A percentile compares a stretch with the other conserved stretches of the same genome.
These are phyloP conservation scores for Sphaerostilbella broomeana DNA, from an alignment of 2,329 filamentous ascomycete genomes.

Conservation along the genomic window DNA sequence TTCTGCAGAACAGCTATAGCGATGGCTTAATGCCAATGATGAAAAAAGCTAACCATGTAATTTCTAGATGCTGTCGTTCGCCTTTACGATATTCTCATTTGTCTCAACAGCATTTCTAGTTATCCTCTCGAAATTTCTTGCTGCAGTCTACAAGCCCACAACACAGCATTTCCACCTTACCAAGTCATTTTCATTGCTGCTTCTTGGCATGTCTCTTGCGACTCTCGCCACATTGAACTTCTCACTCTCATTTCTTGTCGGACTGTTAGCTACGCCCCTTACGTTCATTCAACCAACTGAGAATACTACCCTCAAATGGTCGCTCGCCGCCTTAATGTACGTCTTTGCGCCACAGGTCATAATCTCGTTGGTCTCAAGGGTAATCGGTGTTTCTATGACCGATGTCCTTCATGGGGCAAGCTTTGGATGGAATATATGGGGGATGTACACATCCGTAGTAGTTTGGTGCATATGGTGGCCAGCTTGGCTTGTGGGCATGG, in stretches of 20 bases:
- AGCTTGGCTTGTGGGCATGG: slow-evolving; percentile 67
- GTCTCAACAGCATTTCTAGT: slow-evolving; percentile 52
- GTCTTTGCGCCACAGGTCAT: slow-evolving; percentile 56
- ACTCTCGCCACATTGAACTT: slow-evolving; percentile 95
- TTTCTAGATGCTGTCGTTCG: slow-evolving; percentile 40
- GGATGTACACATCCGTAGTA: slow-evolving; percentile 80
- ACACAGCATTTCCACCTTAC: slow-evolving; percentile 69
- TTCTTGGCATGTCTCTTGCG: slow-evolving; percentile 86
- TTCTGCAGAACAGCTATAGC: neutral
- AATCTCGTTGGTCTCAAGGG: slow-evolving; percentile 39
- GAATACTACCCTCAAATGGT: slow-evolving; percentile 32
- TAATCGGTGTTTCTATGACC: slow-evolving; percentile 38
- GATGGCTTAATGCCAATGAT: too few relatives aligned
- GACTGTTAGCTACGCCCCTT: slow-evolving; percentile 69
- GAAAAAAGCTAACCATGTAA: neutral
- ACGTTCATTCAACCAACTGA: slow-evolving; percentile 59
- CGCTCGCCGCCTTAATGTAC: slow-evolving; percentile 48
- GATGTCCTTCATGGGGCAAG: slow-evolving; percentile 65
- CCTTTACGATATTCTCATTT: slow-evolving; percentile 52
- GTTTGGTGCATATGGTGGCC: slow-evolving; percentile 98
- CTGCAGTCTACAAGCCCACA: slow-evolving; percentile 46
- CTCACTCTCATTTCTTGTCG: slow-evolving; percentile 78
- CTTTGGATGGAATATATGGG: slow-evolving; percentile 84
- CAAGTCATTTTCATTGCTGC: slow-evolving; percentile 86
- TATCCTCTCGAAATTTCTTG: slow-evolving; percentile 49